These are phyloP conservation scores for Verbena officinalis DNA, from an alignment of 257 asterid genomes.

Conservation along the genomic window DNA sequence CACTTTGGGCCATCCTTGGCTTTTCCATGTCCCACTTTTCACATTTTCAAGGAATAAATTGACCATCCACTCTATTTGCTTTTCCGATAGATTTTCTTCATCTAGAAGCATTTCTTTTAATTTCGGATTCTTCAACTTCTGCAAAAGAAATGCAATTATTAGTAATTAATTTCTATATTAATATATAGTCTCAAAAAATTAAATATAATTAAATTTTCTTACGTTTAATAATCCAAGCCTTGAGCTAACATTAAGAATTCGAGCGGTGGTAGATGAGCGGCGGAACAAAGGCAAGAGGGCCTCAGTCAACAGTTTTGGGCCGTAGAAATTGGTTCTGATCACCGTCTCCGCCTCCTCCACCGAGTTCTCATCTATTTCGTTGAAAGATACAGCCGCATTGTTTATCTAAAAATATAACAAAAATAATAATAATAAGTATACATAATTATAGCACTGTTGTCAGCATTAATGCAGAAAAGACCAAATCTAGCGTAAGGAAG, in stretches of 20 bases:
- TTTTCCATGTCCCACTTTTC: constrained; percentile 58
- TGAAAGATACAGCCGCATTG: constrained; percentile 78
- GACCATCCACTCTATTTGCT: constrained; percentile 50
- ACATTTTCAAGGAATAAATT: constrained; percentile 52
- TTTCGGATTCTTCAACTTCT: constrained; percentile 61
- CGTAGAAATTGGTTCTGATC: constrained; percentile 49
- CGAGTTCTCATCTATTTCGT: constrained; percentile 56
- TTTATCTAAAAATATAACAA: background rate
- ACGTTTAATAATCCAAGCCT: constrained; percentile 75
- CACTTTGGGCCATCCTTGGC: constrained; percentile 71
- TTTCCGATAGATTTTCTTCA: constrained; percentile 51
- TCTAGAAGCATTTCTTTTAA: constrained; percentile 48
- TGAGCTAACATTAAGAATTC: constrained; percentile 76
- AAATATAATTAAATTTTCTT: constrained; percentile 28
- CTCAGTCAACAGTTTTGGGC: constrained; percentile 47
- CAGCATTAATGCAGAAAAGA: background rate
- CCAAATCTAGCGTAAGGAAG: background rate
- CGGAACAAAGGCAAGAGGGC: constrained; percentile 49
- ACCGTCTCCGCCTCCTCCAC: constrained; percentile 52
- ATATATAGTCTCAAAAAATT: too few species aligned
- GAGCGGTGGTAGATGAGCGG: constrained; percentile 35
- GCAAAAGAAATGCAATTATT: constrained; percentile 24
- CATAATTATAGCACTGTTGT: background rate
- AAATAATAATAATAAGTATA: background rate
- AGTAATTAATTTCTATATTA: too few species aligned